Percentiles rank a stretch among this genome's conserved stretches.
Conservation (phyloP, 1,139 yeast genomes). For the Kurtzmaniella natalensis region DNA sequence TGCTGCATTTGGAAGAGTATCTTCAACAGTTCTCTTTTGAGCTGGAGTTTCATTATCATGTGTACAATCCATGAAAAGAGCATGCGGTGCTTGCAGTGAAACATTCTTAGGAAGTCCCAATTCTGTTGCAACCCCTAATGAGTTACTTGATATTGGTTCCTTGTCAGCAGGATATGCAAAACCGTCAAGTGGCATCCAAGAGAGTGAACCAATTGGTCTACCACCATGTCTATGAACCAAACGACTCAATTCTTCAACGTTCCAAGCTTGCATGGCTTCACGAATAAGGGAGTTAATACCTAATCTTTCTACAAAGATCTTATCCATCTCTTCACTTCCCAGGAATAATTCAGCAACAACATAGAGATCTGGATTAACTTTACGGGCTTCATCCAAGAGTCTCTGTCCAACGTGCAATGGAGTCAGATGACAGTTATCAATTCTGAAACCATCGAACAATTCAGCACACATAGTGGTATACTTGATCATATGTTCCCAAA, state of each 20-base stretch:
- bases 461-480: constrained; percentile 75
- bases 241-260: constrained; percentile 79
- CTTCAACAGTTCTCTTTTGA: constrained; percentile 89
- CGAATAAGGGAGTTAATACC: constrained; percentile 86
- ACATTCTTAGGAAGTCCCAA: constrained; percentile 63
- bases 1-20: constrained; percentile 92
- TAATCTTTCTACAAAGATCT: constrained; percentile 81
- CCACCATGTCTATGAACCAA: constrained; percentile 93
- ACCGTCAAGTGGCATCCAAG: constrained; percentile 70
- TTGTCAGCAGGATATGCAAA: constrained; percentile 59
- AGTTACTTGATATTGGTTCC: constrained; percentile 26
- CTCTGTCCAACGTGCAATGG: constrained; percentile 93
- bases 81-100: constrained; percentile 74
- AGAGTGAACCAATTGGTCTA: constrained; percentile 87
- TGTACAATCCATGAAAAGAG: constrained; percentile 95
- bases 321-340: constrained; percentile 89
- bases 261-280: constrained; percentile 97
- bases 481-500: constrained; percentile 85
- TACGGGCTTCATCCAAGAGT: constrained; percentile 83
- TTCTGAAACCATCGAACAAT: constrained; percentile 81
- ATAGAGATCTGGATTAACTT: constrained; percentile 77
- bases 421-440: constrained; percentile 94
- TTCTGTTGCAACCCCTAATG: constrained; percentile 44
- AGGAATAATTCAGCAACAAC: constrained; percentile 93
- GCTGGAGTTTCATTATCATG: constrained; percentile 91